phyloP scores from a whole-genome alignment of 169 alveolate species.

The Plasmodium adleri region DNA sequence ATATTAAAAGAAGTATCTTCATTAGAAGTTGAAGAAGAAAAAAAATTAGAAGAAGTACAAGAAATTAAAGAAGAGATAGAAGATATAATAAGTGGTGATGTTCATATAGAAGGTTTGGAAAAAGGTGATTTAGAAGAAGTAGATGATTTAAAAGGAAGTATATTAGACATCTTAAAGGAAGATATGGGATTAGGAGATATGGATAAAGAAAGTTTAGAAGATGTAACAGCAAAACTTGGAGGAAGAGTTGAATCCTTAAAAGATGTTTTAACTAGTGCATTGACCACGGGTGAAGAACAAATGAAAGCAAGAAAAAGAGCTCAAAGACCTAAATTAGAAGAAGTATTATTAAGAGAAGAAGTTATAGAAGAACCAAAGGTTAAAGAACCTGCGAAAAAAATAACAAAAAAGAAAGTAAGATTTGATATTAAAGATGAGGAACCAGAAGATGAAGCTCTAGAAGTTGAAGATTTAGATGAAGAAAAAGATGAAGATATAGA shows the following conservation, averaged over 20 bases:
- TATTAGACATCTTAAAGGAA: conserved; percentile 3
- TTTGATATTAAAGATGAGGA: background rate
- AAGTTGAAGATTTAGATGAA: background rate
- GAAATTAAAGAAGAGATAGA: background rate
- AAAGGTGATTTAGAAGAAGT: background rate
- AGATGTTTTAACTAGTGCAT: background rate
- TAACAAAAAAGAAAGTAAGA: background rate
- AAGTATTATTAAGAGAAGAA: background rate
- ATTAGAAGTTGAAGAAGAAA: background rate
- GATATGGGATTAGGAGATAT: background rate
- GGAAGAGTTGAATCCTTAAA: background rate
- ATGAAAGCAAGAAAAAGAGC: background rate
- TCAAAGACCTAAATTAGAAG: background rate
- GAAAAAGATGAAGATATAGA: background rate
- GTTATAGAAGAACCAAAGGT: background rate
- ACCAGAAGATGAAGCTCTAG: background rate
- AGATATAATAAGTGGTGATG: background rate
- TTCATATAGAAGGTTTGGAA: background rate
- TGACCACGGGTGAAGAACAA: background rate
- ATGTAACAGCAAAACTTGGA: background rate
- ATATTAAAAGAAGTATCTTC: background rate
- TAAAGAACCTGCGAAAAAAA: background rate
- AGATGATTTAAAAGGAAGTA: conserved; percentile 5
- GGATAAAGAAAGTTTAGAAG: conserved; percentile 1
- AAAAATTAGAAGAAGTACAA: background rate